Evolutionary conservation across 2,329 filamentous ascomycete species (phyloP), one percentile per base, ranked within the genome.

Genomic region (Pseudogymnoascus sp.): DNA sequence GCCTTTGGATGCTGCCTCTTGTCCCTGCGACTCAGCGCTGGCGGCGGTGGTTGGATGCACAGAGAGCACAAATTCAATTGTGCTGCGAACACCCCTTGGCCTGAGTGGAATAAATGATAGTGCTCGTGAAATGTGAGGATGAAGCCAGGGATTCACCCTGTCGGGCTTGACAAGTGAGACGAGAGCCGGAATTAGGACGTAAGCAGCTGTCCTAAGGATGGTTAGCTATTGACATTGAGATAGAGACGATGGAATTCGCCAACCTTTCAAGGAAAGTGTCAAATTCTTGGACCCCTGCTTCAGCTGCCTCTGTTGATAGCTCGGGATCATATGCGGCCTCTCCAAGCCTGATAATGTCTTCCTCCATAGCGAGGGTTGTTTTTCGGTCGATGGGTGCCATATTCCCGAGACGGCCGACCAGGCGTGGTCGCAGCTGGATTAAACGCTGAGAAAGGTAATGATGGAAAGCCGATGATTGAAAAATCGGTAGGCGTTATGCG

Each of bases 61-160:
- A 1, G 86, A 80, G 62, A 89, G 87, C 35, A 90, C 78, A 68
- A 90, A 90, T 68, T 90, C 87, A 63, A 90, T 77, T 0, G 84
- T 87, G 25, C 83, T 80, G 34, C 87, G 80, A 12, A 90, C 84
- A 16, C 87, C 87, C 63, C 83, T 79, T 2, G 76, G 73, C 3
- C 86, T 78, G 25, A 89, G 75, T 1, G 87, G 87, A 8, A 90
- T 68, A 11, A 77, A 70, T 1, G 85, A 83, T 47, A 90, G 76
- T 11, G 81, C 76, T 61, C 77, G 77, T 66, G 86, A 76, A 1
- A 90, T 69, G 41, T 78, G 77, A 16, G 77, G 66, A 43, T 80
- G 81, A n/a, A 89, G 75, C 83, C 84, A 88, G 70, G 72, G 66
- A 9, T 84, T 83, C 14, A 81, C 77, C 22, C 78, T 71, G 61